These are phyloP conservation scores for Pichia occidentalis DNA, from an alignment of 805 yeast species.

Conservation along the genomic window DNA sequence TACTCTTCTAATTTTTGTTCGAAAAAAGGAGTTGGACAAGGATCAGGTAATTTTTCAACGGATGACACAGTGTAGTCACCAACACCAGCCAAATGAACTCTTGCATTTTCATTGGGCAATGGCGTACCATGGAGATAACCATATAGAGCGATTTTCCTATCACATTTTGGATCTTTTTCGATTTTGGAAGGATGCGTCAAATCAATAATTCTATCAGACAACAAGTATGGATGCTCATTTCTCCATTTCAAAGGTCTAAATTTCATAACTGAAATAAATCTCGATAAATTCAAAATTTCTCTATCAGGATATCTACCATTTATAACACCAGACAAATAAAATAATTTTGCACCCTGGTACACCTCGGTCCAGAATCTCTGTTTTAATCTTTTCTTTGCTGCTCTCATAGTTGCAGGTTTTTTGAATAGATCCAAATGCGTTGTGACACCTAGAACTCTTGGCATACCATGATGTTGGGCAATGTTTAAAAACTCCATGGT, in stretches of 20 bases:
- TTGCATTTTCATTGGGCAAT: conserved; percentile 56
- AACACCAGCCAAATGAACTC: conserved; percentile 90
- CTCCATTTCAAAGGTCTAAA: conserved; percentile 99
- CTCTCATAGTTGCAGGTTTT: conserved; percentile 80
- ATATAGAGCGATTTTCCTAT: conserved; percentile 83
- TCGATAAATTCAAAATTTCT: conserved; percentile 82
- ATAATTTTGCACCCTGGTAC: conserved; percentile 94
- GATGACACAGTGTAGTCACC: conserved; percentile 77
- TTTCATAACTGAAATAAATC: conserved; percentile 95
- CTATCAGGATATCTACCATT: conserved; percentile 98
- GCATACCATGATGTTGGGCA: conserved; percentile 99
- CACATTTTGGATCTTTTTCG: conserved; percentile 73
- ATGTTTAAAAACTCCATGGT: conserved; percentile 97
- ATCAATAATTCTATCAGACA: conserved; percentile 86
- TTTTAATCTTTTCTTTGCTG: conserved; percentile 85
- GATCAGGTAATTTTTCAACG: conserved; percentile 91
- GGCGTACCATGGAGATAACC: conserved; percentile 97
- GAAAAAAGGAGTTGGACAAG: conserved; percentile 95
- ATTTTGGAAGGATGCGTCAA: conserved; percentile 85
- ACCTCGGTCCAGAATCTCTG: conserved; percentile 99
- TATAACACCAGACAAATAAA: conserved; percentile 89
- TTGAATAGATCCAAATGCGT: conserved; percentile 94
- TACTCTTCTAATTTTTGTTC: conserved; percentile 79
- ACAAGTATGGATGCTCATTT: conserved; percentile 92
- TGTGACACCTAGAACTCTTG: conserved; percentile 89